phyloP scores from a whole-genome alignment of 352 stramenopile genomes.

The Pythium guiyangense region DNA sequence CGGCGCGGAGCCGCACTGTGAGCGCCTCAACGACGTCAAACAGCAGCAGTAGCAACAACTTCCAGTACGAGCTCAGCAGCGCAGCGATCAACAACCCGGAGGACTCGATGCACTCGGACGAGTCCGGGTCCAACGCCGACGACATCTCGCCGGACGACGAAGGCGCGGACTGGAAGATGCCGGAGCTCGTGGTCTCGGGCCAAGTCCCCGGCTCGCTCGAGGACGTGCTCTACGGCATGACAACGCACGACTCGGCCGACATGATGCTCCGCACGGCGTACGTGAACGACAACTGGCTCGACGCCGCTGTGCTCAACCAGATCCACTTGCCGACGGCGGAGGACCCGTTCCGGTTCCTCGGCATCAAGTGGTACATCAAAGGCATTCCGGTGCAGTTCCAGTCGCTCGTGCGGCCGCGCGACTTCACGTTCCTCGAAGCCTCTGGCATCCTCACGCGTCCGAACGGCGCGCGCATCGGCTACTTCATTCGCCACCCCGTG shows the following conservation, averaged over 20 bases:
- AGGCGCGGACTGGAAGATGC: constrained; percentile 9
- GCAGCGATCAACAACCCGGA: neutral
- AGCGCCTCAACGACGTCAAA: neutral
- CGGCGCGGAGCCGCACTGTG: neutral
- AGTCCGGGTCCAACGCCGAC: neutral
- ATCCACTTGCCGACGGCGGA: constrained; percentile 8
- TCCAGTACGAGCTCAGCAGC: constrained; percentile 1
- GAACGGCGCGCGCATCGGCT: constrained; percentile 13
- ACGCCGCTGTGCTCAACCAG: constrained; percentile 11
- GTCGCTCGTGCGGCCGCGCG: constrained; percentile 7
- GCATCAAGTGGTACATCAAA: constrained; percentile 18
- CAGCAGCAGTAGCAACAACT: constrained; percentile 1
- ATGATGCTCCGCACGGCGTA: constrained; percentile 17
- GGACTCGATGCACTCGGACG: constrained; percentile 1
- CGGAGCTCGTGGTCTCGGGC: constrained; percentile 14
- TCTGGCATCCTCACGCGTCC: constrained; percentile 3
- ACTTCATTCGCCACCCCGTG: constrained; percentile 16
- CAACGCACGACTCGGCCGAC: constrained; percentile 11
- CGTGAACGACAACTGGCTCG: constrained; percentile 14
- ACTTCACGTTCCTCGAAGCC: constrained; percentile 17
- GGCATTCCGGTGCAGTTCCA: constrained; percentile 5
- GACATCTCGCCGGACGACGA: constrained; percentile 1
- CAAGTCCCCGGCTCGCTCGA: constrained; percentile 11
- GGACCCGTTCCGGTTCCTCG: constrained; percentile 17
- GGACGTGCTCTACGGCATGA: constrained; percentile 16